Evolutionary conservation across 495 filamentous ascomycete genomes (phyloP).

Genomic region (Ramalina intermedia): DNA sequence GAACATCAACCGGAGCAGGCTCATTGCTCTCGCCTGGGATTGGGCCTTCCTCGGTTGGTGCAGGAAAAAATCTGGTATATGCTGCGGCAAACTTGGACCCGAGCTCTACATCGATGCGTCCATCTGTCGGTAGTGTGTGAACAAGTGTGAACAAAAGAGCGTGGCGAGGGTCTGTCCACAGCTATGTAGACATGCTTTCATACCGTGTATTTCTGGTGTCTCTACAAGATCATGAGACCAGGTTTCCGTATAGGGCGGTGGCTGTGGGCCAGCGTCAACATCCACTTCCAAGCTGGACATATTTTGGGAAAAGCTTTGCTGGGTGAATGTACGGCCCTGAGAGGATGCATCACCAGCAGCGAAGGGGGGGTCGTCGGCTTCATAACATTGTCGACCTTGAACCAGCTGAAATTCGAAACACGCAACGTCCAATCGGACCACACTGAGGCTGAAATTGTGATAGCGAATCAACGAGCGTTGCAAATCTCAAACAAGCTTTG

Average conservation of each 20-base stretch:
- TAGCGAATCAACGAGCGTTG: too few relatives aligned
- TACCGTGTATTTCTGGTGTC: conserved; percentile 2
- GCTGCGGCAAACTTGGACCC: conserved; percentile 16
- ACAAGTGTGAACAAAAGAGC: neutral
- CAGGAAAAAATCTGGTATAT: conserved; percentile 11
- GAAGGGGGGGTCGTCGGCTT: too few relatives aligned
- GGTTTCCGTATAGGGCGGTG: neutral
- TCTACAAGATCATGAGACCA: conserved; percentile 1
- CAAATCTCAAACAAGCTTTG: too few relatives aligned
- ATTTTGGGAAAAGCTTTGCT: neutral
- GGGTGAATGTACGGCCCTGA: too few relatives aligned
- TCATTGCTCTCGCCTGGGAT: neutral
- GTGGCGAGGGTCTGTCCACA: conserved; percentile 5
- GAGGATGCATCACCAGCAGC: too few relatives aligned
- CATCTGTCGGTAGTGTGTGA: conserved; percentile 10
- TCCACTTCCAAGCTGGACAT: neutral
- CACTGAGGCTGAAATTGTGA: too few relatives aligned
- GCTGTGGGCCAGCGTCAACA: neutral
- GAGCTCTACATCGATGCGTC: conserved; percentile 17
- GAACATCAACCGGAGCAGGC: neutral
- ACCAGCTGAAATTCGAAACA: too few relatives aligned
- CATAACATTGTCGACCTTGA: too few relatives aligned
- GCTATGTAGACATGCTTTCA: neutral
- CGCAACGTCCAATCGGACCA: too few relatives aligned
- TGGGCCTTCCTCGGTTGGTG: conserved; percentile 1